Base-by-base conservation (phyloP, 1,284 basidiomycete genomes). In the Pseudozyma pruni region DNA sequence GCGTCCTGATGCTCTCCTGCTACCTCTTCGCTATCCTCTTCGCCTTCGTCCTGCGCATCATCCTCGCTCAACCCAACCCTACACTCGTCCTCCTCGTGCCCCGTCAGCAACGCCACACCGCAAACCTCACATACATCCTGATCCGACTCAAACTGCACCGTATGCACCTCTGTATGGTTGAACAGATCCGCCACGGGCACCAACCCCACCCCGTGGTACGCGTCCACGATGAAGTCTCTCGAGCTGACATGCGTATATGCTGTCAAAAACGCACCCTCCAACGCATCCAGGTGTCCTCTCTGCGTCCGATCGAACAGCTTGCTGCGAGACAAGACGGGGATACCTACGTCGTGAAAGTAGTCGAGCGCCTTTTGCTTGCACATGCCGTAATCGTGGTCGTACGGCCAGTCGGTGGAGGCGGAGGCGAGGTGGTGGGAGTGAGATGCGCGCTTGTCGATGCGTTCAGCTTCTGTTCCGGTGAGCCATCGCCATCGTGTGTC, bases 181-280 rank as follows among this genome's bases (percentile, higher is more conserved):
- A 78, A 81, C 42, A 76, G 45, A 48, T 81, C 79, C 9, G 76
- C 74, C 10, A 81, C 43, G 13, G 79, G 77, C 5, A 78, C 76
- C 46, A 81, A 40, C 13, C 52, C 76, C 0, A 74, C 62, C 0
- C 64, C 75, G 40, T 81, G 79, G 23, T 55, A 74, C 2, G 74
- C 31, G 40, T 81, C 76, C 1, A 79, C 48, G 20, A 80, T 64
- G 49, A 81, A 81, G 14, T 77, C 72, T 13, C 80, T 61, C 42
- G 67, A 73, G 13, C 71, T 73, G 10, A 81, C 77, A 17, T 76
- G 48, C 8, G 68, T 68, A 22, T 73, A 76, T 1, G 74, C 71
- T 13, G 46, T 58, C 22, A 64, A 11, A 32, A 73, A 75, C 2
- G 56, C 49, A 9, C 14, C 27, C 19, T 53, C 45, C n/a, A 72